These are phyloP conservation scores for Huntiella omanensis DNA, from an alignment of 2,329 filamentous ascomycete species.

Conservation along the genomic window DNA sequence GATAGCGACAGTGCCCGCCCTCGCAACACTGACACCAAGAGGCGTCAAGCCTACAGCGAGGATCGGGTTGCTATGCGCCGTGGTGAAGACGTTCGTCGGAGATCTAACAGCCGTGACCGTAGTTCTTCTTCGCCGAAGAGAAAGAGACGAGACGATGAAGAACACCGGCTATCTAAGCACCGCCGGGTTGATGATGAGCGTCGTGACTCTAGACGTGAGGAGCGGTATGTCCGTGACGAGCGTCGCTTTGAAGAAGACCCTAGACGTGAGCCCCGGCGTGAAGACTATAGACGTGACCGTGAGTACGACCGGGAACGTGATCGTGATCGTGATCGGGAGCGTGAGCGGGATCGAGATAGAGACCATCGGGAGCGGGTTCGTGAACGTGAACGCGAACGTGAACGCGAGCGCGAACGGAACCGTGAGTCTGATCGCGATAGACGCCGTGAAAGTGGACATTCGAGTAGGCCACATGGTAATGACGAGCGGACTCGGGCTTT, in stretches of 20 bases:
- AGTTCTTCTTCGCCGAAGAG: slow-evolving; percentile 13
- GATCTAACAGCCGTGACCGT: slow-evolving; percentile 21
- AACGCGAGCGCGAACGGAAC: slow-evolving; percentile 12
- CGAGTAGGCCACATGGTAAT: slow-evolving; percentile 15
- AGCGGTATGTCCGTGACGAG: slow-evolving; percentile 6
- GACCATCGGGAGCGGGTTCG: slow-evolving; percentile 14
- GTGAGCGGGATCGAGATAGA: slow-evolving; percentile 14
- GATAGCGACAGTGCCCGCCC: slow-evolving; percentile 24
- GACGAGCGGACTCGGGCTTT: slow-evolving; percentile 25
- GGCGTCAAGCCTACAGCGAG: slow-evolving; percentile 35
- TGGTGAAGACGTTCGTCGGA: slow-evolving; percentile 22
- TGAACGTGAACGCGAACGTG: slow-evolving; percentile 13
- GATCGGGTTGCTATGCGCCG: slow-evolving; percentile 27
- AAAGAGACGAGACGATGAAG: slow-evolving; percentile 12
- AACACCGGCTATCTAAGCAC: slow-evolving; percentile 23
- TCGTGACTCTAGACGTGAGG: slow-evolving; percentile 15
- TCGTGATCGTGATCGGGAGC: slow-evolving; percentile 14
- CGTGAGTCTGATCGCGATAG: slow-evolving; percentile 16
- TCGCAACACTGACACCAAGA: slow-evolving; percentile 32
- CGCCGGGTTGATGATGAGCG: slow-evolving; percentile 24
- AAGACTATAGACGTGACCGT: slow-evolving; percentile 17
- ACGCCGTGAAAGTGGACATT: slow-evolving; percentile 26
- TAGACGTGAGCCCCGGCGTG: slow-evolving; percentile 17
- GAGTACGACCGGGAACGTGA: slow-evolving; percentile 14
- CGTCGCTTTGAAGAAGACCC: slow-evolving; percentile 15